A percentile compares a stretch with the other conserved stretches of the same genome.
Conservation (phyloP, 257 asterid species). For the Solanum appendiculatum region DNA sequence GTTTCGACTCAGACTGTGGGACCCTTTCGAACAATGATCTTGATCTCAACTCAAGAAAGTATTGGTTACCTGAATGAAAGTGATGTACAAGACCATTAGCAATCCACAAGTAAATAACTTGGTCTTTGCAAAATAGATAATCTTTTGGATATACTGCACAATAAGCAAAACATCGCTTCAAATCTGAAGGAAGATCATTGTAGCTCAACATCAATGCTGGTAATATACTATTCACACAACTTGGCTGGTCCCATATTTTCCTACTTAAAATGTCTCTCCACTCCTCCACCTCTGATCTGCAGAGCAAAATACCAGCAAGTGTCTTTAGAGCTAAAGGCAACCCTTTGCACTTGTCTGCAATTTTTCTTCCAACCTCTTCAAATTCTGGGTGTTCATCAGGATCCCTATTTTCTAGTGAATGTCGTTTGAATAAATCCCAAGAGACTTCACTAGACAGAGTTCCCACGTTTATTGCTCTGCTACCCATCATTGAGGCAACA, state of each 20-base stretch:
- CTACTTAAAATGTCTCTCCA: background rate
- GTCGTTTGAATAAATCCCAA: background rate
- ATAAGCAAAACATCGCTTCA: background rate
- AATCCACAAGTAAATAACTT: background rate
- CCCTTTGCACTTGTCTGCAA: background rate
- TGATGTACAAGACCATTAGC: background rate
- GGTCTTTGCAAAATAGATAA: background rate
- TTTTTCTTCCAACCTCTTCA: background rate
- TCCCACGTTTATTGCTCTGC: background rate
- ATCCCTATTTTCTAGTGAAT: background rate
- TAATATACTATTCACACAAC: background rate
- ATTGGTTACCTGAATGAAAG: background rate
- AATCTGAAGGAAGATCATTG: background rate
- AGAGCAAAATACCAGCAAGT: background rate
- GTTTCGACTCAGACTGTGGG: background rate
- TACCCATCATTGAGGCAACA: slow-evolving; percentile 26
- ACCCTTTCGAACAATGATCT: background rate
- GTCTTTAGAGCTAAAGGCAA: background rate
- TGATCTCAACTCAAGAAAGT: background rate
- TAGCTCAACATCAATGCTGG: background rate
- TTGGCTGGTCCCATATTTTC: background rate
- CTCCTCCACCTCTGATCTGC: background rate
- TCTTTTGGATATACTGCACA: slow-evolving; percentile 10
- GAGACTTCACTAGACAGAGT: background rate
- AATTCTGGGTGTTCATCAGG: background rate